These are phyloP conservation scores for Periglandula ipomoeae DNA, from an alignment of 2,329 filamentous ascomycete species.

Conservation along the genomic window DNA sequence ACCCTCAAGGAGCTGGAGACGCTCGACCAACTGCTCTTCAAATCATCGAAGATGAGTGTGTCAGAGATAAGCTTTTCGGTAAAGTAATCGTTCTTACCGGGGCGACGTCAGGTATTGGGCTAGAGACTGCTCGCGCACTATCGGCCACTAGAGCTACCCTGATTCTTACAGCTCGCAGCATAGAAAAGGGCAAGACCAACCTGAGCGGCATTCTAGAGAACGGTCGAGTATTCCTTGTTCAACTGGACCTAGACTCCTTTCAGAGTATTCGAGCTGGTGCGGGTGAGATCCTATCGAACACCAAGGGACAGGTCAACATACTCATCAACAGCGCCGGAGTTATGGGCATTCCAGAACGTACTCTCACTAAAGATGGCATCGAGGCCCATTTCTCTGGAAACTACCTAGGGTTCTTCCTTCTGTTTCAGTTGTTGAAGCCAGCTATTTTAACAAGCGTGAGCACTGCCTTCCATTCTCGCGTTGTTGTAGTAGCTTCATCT, in stretches of 20 bases:
- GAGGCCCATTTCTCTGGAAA: slow-evolving; percentile 41
- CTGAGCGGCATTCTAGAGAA: not conserved
- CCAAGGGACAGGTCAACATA: too few relatives aligned
- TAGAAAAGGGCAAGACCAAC: not conserved
- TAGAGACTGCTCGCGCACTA: not conserved
- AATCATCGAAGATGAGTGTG: not conserved
- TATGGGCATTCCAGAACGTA: not conserved
- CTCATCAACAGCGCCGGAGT: slow-evolving; percentile 5
- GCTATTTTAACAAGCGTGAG: slow-evolving; percentile 17
- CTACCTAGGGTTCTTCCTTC: slow-evolving; percentile 44
- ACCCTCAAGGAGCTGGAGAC: slow-evolving; percentile 8
- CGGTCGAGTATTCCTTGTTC: not conserved
- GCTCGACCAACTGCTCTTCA: slow-evolving; percentile 10
- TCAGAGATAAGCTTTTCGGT: not conserved
- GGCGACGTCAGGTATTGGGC: not conserved
- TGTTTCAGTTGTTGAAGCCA: slow-evolving; percentile 27
- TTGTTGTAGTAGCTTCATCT: slow-evolving; percentile 5
- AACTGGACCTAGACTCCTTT: not conserved
- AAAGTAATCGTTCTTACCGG: slow-evolving; percentile 2
- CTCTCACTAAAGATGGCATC: not conserved
- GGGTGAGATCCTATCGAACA: too few relatives aligned
- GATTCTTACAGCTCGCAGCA: not conserved
- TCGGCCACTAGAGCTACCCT: slow-evolving; percentile 1
- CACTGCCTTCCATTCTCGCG: slow-evolving; percentile 44
- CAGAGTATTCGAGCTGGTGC: not conserved